Base-by-base conservation (phyloP, 2,329 filamentous ascomycete species). In the Pseudogymnoascus sp. region DNA sequence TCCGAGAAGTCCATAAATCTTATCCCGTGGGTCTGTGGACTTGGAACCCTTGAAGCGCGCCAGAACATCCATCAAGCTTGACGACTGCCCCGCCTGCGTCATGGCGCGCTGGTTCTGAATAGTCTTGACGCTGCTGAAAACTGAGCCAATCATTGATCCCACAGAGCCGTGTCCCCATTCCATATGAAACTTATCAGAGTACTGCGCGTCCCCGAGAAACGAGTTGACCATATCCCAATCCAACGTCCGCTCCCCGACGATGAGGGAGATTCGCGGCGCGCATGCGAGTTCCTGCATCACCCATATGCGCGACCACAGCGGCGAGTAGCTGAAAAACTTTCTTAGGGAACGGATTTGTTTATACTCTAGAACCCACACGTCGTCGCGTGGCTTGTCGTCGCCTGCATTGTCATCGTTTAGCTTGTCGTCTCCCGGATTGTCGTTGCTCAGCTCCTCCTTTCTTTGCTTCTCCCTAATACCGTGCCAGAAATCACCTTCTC, bases 1-100 rank as follows among this genome's bases (percentile, higher is more conserved):
- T 4, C 63, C 61, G 8, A 63, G 59, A 37, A 66, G 34, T 2
- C 63, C 63, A 37, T 63, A 66, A 2, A 66, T 57, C 30, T 57
- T 59, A 13, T 66, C 65, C 23, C 60, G 57, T 18, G 60, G 63
- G 41, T 66, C 65, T 1, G 60, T 64, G 2, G 61, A 57, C 1
- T 34, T 9, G 3, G 39, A 33, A 12, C 45, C 26, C n/a, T 60
- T 45, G 57, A 65, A 65, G 10, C 63, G 58, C 9, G 61, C 63
- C 5, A 65, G 58, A 8, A 65, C 63, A 33, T 65, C 64, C 15
- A 65, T 37, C 1, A 64, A 37, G 5, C 35, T 60, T 19, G 60
- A 63, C 19, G 2, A 18, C 8, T 58, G 26, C 5, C 38, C 39
- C 10, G 37, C 35, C 35, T 59, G 21, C 3, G 18, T 48, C 26